These are phyloP conservation scores for Pulveroboletus sp. DNA, from an alignment of 768 basidiomycete species.

Conservation along the genomic window DNA sequence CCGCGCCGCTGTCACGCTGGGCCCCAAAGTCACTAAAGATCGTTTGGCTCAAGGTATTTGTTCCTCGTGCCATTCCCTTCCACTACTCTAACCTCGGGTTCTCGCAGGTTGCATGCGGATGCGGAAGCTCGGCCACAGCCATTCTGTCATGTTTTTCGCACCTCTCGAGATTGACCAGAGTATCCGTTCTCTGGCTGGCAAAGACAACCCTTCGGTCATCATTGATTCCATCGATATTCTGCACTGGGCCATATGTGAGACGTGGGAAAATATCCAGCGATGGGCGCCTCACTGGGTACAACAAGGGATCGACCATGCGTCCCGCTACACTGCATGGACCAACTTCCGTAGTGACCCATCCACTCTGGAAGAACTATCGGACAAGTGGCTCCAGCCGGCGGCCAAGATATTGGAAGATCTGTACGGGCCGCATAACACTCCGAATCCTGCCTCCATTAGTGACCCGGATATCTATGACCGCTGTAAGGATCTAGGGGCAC, in stretches of 20 bases:
- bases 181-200: conserved; percentile 32
- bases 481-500: neutral
- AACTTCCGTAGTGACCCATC: conserved; percentile 10
- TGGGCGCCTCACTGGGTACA: conserved; percentile 41
- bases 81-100: neutral
- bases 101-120: conserved; percentile 54
- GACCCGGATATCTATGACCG: neutral
- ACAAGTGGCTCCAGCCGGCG: conserved; percentile 40
- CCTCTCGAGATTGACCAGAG: conserved; percentile 40
- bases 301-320: conserved; percentile 37
- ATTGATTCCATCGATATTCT: conserved; percentile 36
- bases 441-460: conserved; percentile 17
- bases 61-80: no score
- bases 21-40: conserved; percentile 15
- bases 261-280: conserved; percentile 38
- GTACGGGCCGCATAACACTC: conserved; percentile 18
- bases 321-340: conserved; percentile 23
- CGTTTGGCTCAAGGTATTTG: conserved; percentile 14
- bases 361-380: neutral
- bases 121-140: conserved; percentile 46
- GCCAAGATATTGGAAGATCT: conserved; percentile 36
- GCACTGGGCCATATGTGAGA: conserved; percentile 45
- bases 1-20: conserved; percentile 14
- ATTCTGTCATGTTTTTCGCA: conserved; percentile 49
- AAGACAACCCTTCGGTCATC: neutral